Conservation (phyloP, 805 yeast species). For the Barnettozyma sucrosica region DNA sequence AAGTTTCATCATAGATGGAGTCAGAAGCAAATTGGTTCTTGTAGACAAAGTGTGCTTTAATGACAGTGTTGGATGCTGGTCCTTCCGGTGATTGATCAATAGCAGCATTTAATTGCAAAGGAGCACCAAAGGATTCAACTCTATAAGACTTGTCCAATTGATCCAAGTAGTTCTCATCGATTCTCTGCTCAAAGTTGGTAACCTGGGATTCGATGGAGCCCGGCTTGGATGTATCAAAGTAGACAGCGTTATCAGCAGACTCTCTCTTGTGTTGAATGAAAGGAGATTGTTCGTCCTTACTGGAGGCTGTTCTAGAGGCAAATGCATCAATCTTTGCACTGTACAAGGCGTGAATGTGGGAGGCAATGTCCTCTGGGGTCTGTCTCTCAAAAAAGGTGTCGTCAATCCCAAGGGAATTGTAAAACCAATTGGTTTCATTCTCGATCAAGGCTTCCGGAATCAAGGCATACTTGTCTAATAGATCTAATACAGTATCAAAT, state of each 20-base stretch:
- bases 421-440: slow-evolving; percentile 85
- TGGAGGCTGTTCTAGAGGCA: slow-evolving; percentile 38
- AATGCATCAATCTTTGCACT: slow-evolving; percentile 90
- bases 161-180: slow-evolving; percentile 79
- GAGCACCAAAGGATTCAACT: slow-evolving; percentile 74
- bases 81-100: slow-evolving; percentile 27
- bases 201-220: slow-evolving; percentile 38
- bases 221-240: slow-evolving; percentile 67
- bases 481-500: slow-evolving; percentile 73
- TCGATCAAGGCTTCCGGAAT: slow-evolving; percentile 86
- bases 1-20: slow-evolving; percentile 72
- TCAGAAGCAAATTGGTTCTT: slow-evolving; percentile 49
- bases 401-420: slow-evolving; percentile 80
- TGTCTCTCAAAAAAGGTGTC: slow-evolving; percentile 89
- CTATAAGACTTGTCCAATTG: slow-evolving; percentile 48
- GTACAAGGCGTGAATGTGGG: slow-evolving; percentile 82
- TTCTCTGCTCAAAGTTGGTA: slow-evolving; percentile 60
- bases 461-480: slow-evolving; percentile 76
- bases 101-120: slow-evolving; percentile 33
- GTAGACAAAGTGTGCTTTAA: slow-evolving; percentile 76
- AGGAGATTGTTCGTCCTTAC: slow-evolving; percentile 29
- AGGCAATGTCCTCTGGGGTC: slow-evolving; percentile 69
- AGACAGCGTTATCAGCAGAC: slow-evolving; percentile 82
- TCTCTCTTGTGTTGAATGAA: slow-evolving; percentile 77
- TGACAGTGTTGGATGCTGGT: slow-evolving; percentile 38